phyloP scores from a whole-genome alignment of 495 filamentous ascomycete genomes.

The Tuber borchii region DNA sequence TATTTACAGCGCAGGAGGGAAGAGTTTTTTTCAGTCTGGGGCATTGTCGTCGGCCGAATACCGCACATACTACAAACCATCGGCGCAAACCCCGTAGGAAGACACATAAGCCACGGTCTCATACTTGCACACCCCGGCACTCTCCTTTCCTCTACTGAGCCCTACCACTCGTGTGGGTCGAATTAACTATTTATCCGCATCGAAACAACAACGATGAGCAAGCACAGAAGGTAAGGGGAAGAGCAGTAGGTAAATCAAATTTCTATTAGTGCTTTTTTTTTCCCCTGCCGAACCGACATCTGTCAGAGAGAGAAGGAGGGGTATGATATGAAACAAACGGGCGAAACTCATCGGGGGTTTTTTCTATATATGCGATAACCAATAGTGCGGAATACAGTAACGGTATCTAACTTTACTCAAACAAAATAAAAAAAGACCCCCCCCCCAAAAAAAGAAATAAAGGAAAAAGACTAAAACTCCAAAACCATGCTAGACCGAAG shows the following conservation, averaged over 20 bases:
- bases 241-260: not conserved
- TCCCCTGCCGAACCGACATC: not conserved
- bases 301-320: not conserved
- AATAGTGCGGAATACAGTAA: not conserved
- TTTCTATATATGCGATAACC: not conserved
- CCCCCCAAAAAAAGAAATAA: not conserved
- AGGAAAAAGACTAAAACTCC: not conserved
- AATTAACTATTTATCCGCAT: not conserved
- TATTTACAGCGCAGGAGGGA: not conserved
- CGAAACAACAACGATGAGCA: not conserved
- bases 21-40: not conserved
- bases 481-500: not conserved
- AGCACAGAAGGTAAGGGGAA: not conserved
- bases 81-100: not conserved
- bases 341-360: not conserved
- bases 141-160: not conserved
- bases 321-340: conserved; percentile 1
- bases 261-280: not conserved
- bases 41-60: not conserved
- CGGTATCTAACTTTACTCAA: not conserved
- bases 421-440: not conserved
- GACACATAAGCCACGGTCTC: not conserved
- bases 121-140: not conserved
- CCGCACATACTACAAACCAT: not conserved
- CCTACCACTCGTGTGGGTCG: not conserved